A percentile compares a stretch with the other conserved stretches of the same genome.
These are phyloP conservation scores for Talaromyces pinophilus DNA, from an alignment of 2,329 filamentous ascomycete genomes.

Conservation along the genomic window DNA sequence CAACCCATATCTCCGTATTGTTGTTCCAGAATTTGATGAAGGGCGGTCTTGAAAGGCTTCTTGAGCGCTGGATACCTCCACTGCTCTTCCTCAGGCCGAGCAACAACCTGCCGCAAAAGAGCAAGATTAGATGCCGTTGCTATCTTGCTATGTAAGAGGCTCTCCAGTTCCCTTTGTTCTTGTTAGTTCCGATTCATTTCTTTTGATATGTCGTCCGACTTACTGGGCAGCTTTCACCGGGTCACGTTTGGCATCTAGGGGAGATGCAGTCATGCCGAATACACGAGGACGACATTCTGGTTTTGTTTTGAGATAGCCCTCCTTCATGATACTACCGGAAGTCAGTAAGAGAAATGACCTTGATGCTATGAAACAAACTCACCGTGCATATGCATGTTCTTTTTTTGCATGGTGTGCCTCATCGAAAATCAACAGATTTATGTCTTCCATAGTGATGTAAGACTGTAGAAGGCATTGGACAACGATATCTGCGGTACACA, in stretches of 20 bases:
- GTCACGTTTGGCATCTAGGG: conserved; percentile 79
- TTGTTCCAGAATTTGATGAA: conserved; percentile 61
- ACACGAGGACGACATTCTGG: conserved; percentile 66
- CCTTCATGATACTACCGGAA: conserved; percentile 69
- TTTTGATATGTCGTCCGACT: conserved; percentile 20
- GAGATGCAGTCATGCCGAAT: conserved; percentile 96
- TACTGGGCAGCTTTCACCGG: conserved; percentile 66
- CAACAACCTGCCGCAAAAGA: conserved; percentile 60
- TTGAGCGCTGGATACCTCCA: conserved; percentile 58
- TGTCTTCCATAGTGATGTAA: conserved; percentile 75
- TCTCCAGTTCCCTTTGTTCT: conserved; percentile 64
- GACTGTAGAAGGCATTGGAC: conserved; percentile 74
- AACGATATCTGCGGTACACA: conserved; percentile 89
- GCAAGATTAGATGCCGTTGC: conserved; percentile 69
- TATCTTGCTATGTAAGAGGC: conserved; percentile 76
- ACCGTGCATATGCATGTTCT: conserved; percentile 81
- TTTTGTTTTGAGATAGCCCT: conserved; percentile 68
- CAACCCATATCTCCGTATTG: conserved; percentile 55
- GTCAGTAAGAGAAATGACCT: neutral
- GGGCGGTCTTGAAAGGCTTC: conserved; percentile 60
- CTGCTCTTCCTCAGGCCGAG: conserved; percentile 60
- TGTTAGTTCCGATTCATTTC: conserved; percentile 21
- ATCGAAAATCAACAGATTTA: conserved; percentile 91
- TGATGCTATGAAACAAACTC: conserved; percentile 17
- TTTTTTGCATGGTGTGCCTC: conserved; percentile 97